Conservation (phyloP, 2,329 filamentous ascomycete species). For the Pestalotiopsis sp. region DNA sequence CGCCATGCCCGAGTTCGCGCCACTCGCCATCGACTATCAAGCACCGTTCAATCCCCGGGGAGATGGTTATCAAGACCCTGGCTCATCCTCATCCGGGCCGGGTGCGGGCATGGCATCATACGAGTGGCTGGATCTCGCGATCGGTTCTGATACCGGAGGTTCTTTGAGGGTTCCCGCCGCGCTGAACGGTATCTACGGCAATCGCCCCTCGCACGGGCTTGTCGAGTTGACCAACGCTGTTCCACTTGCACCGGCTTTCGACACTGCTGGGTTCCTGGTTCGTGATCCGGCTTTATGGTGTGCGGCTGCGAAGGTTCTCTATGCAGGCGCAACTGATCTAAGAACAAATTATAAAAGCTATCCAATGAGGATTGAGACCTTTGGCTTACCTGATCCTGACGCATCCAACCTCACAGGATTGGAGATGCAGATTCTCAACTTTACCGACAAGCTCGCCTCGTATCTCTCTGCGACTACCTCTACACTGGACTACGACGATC, state of each 20-base stretch:
- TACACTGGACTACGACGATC: too few relatives aligned
- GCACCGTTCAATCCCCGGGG: constrained; percentile 40
- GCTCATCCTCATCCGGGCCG: not conserved
- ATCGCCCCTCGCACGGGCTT: not conserved
- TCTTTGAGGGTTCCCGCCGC: not conserved
- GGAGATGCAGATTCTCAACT: too few relatives aligned
- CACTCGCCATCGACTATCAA: constrained; percentile 32
- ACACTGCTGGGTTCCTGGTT: not conserved
- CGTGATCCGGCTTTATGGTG: not conserved
- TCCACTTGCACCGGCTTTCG: not conserved
- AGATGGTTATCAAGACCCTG: not conserved
- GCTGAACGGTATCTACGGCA: not conserved
- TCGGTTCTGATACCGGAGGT: constrained; percentile 46
- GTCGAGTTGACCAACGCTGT: not conserved
- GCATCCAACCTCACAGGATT: too few relatives aligned
- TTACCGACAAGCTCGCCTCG: too few relatives aligned
- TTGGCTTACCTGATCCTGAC: not conserved
- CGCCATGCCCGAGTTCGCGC: constrained; percentile 16
- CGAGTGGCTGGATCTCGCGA: constrained; percentile 45
- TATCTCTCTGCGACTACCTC: too few relatives aligned
- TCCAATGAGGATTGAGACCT: not conserved
- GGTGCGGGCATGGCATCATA: constrained; percentile 38
- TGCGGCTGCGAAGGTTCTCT: not conserved
- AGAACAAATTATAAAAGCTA: not conserved
- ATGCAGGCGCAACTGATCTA: not conserved